phyloP scores from a whole-genome alignment of 2,329 filamentous ascomycete species.

The Cladosporium sp. region DNA sequence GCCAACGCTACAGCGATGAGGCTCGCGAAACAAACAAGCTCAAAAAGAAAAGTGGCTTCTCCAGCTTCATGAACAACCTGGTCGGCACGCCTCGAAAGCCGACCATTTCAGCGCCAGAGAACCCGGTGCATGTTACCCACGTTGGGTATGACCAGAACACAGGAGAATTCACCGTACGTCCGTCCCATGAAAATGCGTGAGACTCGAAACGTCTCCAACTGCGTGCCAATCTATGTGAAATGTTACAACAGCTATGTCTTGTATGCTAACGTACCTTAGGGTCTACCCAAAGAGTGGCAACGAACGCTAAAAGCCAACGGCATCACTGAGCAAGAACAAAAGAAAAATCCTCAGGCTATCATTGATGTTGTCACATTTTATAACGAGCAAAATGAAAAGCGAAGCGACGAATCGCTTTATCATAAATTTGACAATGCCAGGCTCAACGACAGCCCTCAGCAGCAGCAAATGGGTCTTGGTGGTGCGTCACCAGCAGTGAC shows the following conservation, averaged over 20 bases:
- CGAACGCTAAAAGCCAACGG: slow-evolving; percentile 92
- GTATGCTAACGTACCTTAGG: slow-evolving; percentile 48
- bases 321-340: slow-evolving; percentile 92
- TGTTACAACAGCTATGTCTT: not conserved
- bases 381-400: slow-evolving; percentile 84
- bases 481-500: slow-evolving; percentile 33
- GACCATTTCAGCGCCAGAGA: slow-evolving; percentile 95
- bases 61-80: slow-evolving; percentile 80
- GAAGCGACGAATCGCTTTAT: slow-evolving; percentile 82
- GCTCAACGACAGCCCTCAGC: slow-evolving; percentile 52
- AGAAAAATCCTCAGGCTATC: slow-evolving; percentile 93
- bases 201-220: not conserved
- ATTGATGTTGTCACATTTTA: slow-evolving; percentile 96
- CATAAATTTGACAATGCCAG: slow-evolving; percentile 94
- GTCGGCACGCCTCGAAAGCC: slow-evolving; percentile 86
- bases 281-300: slow-evolving; percentile 97
- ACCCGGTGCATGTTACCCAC: slow-evolving; percentile 96
- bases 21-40: slow-evolving; percentile 63
- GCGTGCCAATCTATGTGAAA: not conserved
- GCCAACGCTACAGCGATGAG: slow-evolving; percentile 77
- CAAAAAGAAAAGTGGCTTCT: slow-evolving; percentile 86
- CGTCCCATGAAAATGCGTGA: not conserved
- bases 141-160: slow-evolving; percentile 96
- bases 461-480: slow-evolving; percentile 3
- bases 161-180: slow-evolving; percentile 87